Percentiles rank a stretch among this genome's conserved stretches.
Evolutionary conservation across 345 rosid genomes (phyloP).

Genomic region (Sonneratia caseolaris): DNA sequence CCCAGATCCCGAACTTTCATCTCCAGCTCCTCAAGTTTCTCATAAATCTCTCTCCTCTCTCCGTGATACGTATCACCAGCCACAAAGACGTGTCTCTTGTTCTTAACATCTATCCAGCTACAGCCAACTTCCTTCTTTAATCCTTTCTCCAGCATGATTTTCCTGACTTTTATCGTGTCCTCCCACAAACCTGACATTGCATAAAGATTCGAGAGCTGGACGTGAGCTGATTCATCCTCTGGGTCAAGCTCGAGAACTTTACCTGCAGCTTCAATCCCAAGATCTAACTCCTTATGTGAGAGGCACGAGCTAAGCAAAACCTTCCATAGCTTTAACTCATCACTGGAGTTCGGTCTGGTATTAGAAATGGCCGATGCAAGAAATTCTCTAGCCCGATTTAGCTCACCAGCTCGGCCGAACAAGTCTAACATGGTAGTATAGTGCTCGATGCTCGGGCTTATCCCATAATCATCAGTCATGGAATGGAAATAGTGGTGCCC

Average conservation of each 20-base stretch:
- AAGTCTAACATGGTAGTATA: constrained; percentile 6
- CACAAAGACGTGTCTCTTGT: neutral
- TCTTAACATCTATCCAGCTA: constrained; percentile 3
- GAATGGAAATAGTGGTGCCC: constrained; percentile 13
- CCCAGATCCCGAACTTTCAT: constrained; percentile 4
- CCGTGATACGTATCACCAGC: neutral
- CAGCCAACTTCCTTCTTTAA: constrained; percentile 2
- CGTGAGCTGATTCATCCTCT: neutral
- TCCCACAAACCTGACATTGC: constrained; percentile 1
- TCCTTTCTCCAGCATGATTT: neutral
- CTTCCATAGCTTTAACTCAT: neutral
- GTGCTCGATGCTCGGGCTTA: constrained; percentile 13
- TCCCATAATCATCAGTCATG: constrained; percentile 7
- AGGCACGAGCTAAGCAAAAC: neutral
- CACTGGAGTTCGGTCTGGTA: neutral
- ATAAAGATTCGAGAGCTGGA: neutral
- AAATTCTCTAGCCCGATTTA: neutral
- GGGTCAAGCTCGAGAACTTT: neutral
- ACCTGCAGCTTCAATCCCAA: neutral
- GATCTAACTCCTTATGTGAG: neutral
- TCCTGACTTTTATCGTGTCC: neutral
- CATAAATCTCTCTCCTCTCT: neutral
- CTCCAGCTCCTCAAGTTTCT: neutral
- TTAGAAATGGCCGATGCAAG: neutral
- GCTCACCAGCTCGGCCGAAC: neutral